A percentile compares a stretch with the other conserved stretches of the same genome.
phyloP scores from a whole-genome alignment of 768 basidiomycete genomes.

The Rhodotorula taiwanensis region DNA sequence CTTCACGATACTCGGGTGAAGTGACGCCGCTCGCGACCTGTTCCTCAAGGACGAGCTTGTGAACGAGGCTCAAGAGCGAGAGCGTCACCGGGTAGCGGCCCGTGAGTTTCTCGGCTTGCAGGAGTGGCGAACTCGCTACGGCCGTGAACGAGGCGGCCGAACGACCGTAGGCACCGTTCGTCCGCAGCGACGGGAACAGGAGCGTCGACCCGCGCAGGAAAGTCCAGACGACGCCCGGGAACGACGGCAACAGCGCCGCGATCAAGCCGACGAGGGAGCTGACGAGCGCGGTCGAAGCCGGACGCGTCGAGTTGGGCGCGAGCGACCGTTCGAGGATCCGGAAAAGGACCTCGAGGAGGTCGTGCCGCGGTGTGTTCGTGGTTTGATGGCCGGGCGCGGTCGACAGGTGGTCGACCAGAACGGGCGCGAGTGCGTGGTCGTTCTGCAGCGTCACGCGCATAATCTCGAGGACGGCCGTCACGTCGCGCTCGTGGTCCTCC shows the following conservation, averaged over 20 bases:
- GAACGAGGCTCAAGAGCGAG: constrained; percentile 67
- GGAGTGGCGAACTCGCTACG: constrained; percentile 20
- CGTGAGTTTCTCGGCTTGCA: constrained; percentile 62
- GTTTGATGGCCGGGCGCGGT: constrained; percentile 41
- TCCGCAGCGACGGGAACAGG: constrained; percentile 55
- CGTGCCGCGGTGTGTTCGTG: constrained; percentile 51
- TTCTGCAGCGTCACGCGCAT: constrained; percentile 64
- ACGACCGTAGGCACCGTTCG: neutral
- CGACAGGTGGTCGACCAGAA: constrained; percentile 64
- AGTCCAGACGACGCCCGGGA: constrained; percentile 79
- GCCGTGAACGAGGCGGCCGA: neutral
- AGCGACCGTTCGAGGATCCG: constrained; percentile 74
- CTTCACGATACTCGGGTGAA: constrained; percentile 57
- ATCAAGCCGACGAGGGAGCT: constrained; percentile 64
- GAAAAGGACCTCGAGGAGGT: constrained; percentile 70
- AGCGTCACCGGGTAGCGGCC: constrained; percentile 78
- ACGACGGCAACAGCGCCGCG: constrained; percentile 65
- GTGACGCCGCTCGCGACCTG: constrained; percentile 52
- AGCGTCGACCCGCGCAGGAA: constrained; percentile 72
- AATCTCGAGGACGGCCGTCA: constrained; percentile 70
- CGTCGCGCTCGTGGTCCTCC: constrained; percentile 57
- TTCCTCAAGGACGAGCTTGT: constrained; percentile 67
- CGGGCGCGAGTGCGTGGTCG: constrained; percentile 59
- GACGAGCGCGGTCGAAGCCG: constrained; percentile 16
- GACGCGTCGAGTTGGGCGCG: constrained; percentile 40